Evolutionary conservation across 139 green algal genomes (phyloP).

Genomic region (Desmodesmus armatus): DNA sequence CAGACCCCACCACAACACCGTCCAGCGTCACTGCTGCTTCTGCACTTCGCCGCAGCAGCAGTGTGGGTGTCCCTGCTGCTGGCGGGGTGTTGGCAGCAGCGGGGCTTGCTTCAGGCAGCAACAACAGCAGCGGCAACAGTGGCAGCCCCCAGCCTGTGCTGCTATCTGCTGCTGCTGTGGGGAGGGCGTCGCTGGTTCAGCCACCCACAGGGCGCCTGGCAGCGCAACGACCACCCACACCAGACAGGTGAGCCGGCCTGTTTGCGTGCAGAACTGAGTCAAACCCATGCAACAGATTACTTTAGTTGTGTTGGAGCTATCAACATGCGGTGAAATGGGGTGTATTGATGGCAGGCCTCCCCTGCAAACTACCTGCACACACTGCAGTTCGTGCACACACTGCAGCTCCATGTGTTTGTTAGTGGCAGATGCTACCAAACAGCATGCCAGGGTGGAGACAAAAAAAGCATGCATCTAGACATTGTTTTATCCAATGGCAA

Average conservation of each 20-base stretch:
- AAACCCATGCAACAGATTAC: not conserved
- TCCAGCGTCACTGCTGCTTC: not conserved
- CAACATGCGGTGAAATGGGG: too few species aligned
- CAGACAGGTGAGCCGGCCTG: constrained; percentile 5
- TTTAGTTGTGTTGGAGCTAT: not conserved
- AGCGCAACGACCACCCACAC: constrained; percentile 23
- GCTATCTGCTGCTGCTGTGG: too few species aligned
- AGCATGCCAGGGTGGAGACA: not conserved
- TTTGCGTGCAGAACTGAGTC: not conserved
- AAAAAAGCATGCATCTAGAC: not conserved
- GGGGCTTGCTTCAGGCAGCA: too few species aligned
- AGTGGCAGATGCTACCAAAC: not conserved
- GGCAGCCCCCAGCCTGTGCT: too few species aligned
- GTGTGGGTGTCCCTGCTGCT: not conserved
- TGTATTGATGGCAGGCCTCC: too few species aligned
- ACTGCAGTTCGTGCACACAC: not conserved
- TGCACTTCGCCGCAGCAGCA: not conserved
- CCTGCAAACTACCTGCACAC: not conserved
- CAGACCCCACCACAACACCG: not conserved
- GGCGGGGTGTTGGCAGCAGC: constrained; percentile 19
- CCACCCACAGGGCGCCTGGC: too few species aligned
- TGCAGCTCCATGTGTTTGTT: not conserved
- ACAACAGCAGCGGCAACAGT: too few species aligned
- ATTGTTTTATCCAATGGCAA: too few species aligned
- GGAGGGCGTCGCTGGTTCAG: too few species aligned